phyloP scores from a whole-genome alignment of 1,284 basidiomycete genomes.

The Ustilago vetiveriae region DNA sequence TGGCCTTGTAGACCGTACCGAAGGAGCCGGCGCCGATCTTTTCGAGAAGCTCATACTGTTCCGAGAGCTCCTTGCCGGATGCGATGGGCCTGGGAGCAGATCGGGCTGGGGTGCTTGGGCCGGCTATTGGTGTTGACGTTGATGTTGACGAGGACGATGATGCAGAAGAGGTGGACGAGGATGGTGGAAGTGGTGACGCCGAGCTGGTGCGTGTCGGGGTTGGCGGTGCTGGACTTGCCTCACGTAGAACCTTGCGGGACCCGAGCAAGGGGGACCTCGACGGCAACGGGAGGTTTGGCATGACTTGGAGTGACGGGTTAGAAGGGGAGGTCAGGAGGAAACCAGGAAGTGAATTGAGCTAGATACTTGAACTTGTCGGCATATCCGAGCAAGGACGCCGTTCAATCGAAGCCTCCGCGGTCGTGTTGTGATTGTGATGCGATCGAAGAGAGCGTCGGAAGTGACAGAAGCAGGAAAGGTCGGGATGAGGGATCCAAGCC shows the following conservation, averaged over 20 bases:
- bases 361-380: too few relatives aligned
- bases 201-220: slow-evolving; percentile 42
- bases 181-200: slow-evolving; percentile 23
- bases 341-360: not conserved
- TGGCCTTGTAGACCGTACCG: slow-evolving; percentile 89
- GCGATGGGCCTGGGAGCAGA: slow-evolving; percentile 39
- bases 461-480: too few relatives aligned
- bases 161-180: slow-evolving; percentile 1
- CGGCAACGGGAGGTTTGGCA: slow-evolving; percentile 52
- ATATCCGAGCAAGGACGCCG: too few relatives aligned
- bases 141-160: not conserved
- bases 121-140: slow-evolving; percentile 21
- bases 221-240: slow-evolving; percentile 34
- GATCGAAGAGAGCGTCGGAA: too few relatives aligned
- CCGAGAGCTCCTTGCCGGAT: slow-evolving; percentile 56
- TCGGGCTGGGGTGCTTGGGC: slow-evolving; percentile 30
- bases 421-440: too few relatives aligned
- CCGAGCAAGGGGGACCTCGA: slow-evolving; percentile 55
- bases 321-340: not conserved
- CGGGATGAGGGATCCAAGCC: too few relatives aligned
- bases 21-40: slow-evolving; percentile 98
- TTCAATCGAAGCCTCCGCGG: too few relatives aligned
- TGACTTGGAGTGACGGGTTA: not conserved
- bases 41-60: slow-evolving; percentile 86
- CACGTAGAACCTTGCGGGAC: slow-evolving; percentile 34